These are phyloP conservation scores for Coelastrella sp. DNA, from an alignment of 139 green algal genomes.

Conservation along the genomic window DNA sequence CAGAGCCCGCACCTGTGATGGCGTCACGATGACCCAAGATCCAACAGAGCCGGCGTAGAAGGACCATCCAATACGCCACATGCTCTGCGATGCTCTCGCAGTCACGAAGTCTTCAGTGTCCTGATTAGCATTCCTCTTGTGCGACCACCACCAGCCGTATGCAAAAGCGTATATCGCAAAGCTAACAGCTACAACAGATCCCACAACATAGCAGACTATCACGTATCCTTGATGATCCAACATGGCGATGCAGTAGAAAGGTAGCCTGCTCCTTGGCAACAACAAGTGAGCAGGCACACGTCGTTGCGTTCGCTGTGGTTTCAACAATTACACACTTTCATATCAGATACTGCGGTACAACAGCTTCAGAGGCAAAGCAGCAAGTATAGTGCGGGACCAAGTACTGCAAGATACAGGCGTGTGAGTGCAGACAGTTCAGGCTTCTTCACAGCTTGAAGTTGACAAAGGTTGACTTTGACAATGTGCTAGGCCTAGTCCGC, in stretches of 20 bases:
- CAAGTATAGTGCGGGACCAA: too few species aligned
- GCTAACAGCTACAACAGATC: constrained; percentile 3
- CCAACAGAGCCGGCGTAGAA: constrained; percentile 82
- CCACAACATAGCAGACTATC: constrained; percentile 25
- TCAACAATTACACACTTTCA: too few species aligned
- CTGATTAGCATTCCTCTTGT: constrained; percentile 4
- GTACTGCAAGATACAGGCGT: too few species aligned
- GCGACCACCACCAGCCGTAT: constrained; percentile 40
- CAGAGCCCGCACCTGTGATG: constrained; percentile 27
- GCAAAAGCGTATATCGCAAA: constrained; percentile 34
- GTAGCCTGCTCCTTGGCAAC: too few species aligned
- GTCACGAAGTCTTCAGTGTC: constrained; percentile 43
- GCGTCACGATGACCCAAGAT: constrained; percentile 76
- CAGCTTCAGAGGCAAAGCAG: too few species aligned
- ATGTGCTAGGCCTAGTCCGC: too few species aligned
- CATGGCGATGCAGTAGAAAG: neutral
- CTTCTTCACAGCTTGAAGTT: too few species aligned
- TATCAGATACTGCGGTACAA: too few species aligned
- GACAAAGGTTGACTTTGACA: too few species aligned
- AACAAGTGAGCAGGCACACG: too few species aligned
- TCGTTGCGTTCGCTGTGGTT: too few species aligned
- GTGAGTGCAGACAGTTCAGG: too few species aligned
- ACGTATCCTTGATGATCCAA: constrained; percentile 26
- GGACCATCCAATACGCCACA: constrained; percentile 70
- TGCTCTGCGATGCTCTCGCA: constrained; percentile 49